These are phyloP conservation scores for Aspergillus baeticus DNA, from an alignment of 495 filamentous ascomycete species.

Conservation along the genomic window DNA sequence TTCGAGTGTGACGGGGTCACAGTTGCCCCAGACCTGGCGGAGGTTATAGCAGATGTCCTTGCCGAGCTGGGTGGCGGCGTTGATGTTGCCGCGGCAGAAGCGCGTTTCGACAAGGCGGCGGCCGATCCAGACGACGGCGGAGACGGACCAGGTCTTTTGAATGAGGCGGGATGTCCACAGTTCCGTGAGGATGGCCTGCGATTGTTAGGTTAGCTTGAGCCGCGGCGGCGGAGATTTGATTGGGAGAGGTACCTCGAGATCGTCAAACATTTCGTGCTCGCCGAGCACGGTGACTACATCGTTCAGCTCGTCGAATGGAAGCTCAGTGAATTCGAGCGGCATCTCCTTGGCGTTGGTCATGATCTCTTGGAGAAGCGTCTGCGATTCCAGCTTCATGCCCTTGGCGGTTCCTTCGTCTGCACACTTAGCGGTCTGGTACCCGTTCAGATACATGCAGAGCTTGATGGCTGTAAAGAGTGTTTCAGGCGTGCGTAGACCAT, in stretches of 20 bases:
- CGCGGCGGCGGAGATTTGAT: neutral
- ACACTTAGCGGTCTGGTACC: constrained; percentile 42
- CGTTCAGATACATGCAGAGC: constrained; percentile 52
- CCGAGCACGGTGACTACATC: constrained; percentile 56
- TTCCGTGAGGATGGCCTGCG: constrained; percentile 48
- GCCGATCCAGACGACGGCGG: constrained; percentile 54
- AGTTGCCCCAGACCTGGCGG: constrained; percentile 54
- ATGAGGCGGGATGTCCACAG: constrained; percentile 63
- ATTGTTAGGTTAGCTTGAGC: neutral
- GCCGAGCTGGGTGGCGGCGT: constrained; percentile 52
- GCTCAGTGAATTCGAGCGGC: constrained; percentile 50
- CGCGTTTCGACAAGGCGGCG: constrained; percentile 57
- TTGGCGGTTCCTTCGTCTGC: constrained; percentile 40
- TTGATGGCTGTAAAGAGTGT: constrained; percentile 55
- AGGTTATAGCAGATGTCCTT: constrained; percentile 65
- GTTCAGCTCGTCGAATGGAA: constrained; percentile 52
- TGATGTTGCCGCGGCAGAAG: constrained; percentile 43
- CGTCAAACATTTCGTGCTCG: constrained; percentile 56
- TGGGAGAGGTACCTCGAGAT: constrained; percentile 51
- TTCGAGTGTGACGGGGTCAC: constrained; percentile 52
- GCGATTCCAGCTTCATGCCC: constrained; percentile 53
- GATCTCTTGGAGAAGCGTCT: constrained; percentile 50
- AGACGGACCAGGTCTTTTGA: constrained; percentile 55
- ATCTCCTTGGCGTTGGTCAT: constrained; percentile 48
- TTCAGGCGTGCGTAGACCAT: constrained; percentile 46